phyloP scores from a whole-genome alignment of 441 rosid species.

The Populus hybrid region DNA sequence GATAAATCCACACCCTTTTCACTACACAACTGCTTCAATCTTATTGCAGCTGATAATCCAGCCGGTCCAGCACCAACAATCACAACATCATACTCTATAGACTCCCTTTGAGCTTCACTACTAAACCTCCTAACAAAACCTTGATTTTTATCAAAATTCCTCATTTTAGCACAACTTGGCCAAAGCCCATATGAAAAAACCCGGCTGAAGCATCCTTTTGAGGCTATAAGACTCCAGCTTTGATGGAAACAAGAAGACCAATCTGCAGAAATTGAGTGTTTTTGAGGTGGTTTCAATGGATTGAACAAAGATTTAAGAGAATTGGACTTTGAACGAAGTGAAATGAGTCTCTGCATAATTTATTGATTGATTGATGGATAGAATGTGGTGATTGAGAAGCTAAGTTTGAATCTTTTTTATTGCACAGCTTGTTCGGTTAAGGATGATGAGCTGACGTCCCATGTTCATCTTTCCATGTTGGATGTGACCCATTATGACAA shows the following conservation, averaged over 20 bases:
- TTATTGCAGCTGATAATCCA: constrained; percentile 70
- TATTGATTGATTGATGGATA: constrained; percentile 9
- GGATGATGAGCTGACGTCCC: not conserved
- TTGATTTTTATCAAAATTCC: constrained; percentile 13
- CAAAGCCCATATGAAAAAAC: constrained; percentile 35
- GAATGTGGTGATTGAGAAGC: not conserved
- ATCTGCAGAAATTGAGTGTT: not conserved
- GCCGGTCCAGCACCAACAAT: constrained; percentile 46
- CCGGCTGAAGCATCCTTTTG: constrained; percentile 14
- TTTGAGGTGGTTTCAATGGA: not conserved
- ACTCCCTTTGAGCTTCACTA: constrained; percentile 53
- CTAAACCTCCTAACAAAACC: constrained; percentile 41
- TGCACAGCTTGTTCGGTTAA: not conserved
- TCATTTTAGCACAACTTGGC: constrained; percentile 20
- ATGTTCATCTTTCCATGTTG: not conserved
- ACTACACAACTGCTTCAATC: constrained; percentile 75
- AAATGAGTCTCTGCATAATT: constrained; percentile 45
- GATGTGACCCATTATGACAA: not conserved
- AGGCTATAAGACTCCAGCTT: constrained; percentile 27
- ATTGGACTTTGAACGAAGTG: constrained; percentile 27
- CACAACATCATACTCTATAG: constrained; percentile 84
- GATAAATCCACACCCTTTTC: constrained; percentile 80
- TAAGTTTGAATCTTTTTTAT: not conserved
- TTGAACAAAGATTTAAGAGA: constrained; percentile 15
- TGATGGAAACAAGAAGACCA: constrained; percentile 11